A percentile compares a stretch with the other conserved stretches of the same genome.
These are phyloP conservation scores for Mycena vulgaris DNA, from an alignment of 768 basidiomycete genomes.

Conservation along the genomic window DNA sequence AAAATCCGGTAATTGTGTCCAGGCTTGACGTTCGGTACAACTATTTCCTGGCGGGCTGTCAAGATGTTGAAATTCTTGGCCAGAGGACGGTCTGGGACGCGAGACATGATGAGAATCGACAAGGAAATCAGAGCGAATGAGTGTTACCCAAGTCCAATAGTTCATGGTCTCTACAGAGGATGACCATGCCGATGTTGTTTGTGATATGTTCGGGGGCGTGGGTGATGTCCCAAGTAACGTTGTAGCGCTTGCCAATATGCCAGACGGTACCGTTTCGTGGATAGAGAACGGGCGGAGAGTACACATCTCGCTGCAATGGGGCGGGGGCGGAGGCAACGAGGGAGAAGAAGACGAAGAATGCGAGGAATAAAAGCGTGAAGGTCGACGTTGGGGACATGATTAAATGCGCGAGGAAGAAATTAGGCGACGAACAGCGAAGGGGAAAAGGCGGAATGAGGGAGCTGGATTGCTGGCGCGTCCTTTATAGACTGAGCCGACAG, in stretches of 20 bases:
- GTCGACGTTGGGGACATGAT: slow-evolving; percentile 39
- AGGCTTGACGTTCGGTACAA: slow-evolving; percentile 55
- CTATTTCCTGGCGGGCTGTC: slow-evolving; percentile 53
- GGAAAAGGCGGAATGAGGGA: slow-evolving; percentile 27
- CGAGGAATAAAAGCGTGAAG: slow-evolving; percentile 37
- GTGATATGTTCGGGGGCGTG: slow-evolving; percentile 58
- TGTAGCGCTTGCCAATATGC: slow-evolving; percentile 59
- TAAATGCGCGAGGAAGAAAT: slow-evolving; percentile 28
- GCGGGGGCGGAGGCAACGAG: slow-evolving; percentile 42
- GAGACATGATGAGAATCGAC: neutral
- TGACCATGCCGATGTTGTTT: slow-evolving; percentile 57
- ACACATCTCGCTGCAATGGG: slow-evolving; percentile 58
- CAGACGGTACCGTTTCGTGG: slow-evolving; percentile 60
- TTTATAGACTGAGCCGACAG: slow-evolving; percentile 27
- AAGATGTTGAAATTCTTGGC: slow-evolving; percentile 56
- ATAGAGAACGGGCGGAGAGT: slow-evolving; percentile 62
- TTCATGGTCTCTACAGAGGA: slow-evolving; percentile 51
- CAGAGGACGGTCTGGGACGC: slow-evolving; percentile 50
- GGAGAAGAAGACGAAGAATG: slow-evolving; percentile 41
- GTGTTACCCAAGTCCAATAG: slow-evolving; percentile 53
- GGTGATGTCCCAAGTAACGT: slow-evolving; percentile 66
- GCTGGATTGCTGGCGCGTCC: neutral
- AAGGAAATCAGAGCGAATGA: neutral
- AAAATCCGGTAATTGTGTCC: slow-evolving; percentile 61
- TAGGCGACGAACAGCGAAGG: slow-evolving; percentile 24